A percentile compares a stretch with the other conserved stretches of the same genome.
phyloP scores from a whole-genome alignment of 352 stramenopile genomes.

The Phytopythium litorale region DNA sequence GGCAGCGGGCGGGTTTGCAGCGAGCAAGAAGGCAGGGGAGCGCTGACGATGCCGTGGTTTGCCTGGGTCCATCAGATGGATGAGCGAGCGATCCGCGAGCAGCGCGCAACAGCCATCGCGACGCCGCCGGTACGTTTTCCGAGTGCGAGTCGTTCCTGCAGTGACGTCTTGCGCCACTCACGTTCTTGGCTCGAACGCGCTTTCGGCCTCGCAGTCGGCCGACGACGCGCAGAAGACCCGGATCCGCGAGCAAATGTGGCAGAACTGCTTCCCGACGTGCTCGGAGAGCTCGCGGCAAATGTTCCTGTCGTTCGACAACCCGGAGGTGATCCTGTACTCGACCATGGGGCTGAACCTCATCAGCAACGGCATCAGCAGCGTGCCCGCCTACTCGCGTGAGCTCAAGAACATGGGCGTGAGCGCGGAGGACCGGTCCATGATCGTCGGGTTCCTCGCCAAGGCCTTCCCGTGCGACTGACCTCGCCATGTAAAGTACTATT shows the following conservation, averaged over 20 bases:
- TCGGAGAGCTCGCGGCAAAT: conserved; percentile 65
- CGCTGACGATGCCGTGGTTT: background rate
- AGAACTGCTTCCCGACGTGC: conserved; percentile 78
- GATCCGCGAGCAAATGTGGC: conserved; percentile 72
- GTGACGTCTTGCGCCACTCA: too few species aligned
- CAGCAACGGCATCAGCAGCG: conserved; percentile 79
- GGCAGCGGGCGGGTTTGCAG: background rate
- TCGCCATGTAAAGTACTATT: background rate
- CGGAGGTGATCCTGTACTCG: conserved; percentile 75
- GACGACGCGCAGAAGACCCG: conserved; percentile 39
- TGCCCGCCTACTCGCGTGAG: conserved; percentile 76
- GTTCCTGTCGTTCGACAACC: conserved; percentile 70
- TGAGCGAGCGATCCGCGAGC: conserved; percentile 6
- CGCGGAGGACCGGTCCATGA: conserved; percentile 67
- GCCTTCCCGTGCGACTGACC: conserved; percentile 63
- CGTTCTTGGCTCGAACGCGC: background rate
- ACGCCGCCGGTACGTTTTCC: background rate
- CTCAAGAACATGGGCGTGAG: conserved; percentile 72
- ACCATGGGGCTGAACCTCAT: conserved; percentile 84
- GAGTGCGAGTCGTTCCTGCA: background rate
- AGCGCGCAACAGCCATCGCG: background rate
- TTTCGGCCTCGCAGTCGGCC: conserved; percentile 16
- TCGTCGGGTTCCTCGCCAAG: conserved; percentile 71
- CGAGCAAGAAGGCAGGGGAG: background rate
- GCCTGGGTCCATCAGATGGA: background rate